Base-by-base conservation (phyloP, 371 early-diverging fungal genomes). In the Apophysomyces trapeziformis region DNA sequence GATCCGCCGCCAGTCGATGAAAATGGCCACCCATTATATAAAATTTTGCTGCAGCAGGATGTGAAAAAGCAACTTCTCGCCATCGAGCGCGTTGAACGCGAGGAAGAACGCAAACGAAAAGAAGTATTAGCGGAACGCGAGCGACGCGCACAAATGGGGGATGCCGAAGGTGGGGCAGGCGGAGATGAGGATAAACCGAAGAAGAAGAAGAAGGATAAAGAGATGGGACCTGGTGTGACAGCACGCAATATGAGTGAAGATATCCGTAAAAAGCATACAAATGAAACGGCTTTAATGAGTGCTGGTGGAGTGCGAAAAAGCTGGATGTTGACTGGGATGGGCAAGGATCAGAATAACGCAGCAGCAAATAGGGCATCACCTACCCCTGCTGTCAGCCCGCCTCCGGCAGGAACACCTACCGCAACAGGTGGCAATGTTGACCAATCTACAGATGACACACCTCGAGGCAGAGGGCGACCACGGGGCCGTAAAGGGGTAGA, bases 261-360 rank as follows among this genome's bases (percentile, higher is more conserved):
- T 57, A 73, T 88, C 14, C 78, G 89, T 36, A 91, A 89, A 69
- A 87, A 87, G 58, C 83, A 82, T 21, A 88, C 88, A 14, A 89
- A 90, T 69, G 90, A 90, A 67, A 90, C 92, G 1, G 91, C 92
- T 2, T 75, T 90, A 60, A 87, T 89, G 68, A 86, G 85, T 62
- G 91, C 89, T n/a, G 92, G 92, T 71, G 91, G 89, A 46, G 74
- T 85, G 13, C 83, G 82, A 47, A 89, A 88, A 68, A 82, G 88
- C 44, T 93, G 93, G 93, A 93, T 93, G 93, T 83, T 86, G 70
- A 75, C 85, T n/a, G 80, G 80, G 11, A 74, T 79, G 36, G 74
- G 73, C 13, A 64, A 63, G 63, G 68, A 43, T 16, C 73, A 66
- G 50, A 69, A 21, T 38, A 13, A 14, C 11, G 47, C 54, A 7